Percentiles rank a stretch among this genome's conserved stretches.
Conservation (phyloP, 768 basidiomycete genomes). For the Suillus clintonianus region DNA sequence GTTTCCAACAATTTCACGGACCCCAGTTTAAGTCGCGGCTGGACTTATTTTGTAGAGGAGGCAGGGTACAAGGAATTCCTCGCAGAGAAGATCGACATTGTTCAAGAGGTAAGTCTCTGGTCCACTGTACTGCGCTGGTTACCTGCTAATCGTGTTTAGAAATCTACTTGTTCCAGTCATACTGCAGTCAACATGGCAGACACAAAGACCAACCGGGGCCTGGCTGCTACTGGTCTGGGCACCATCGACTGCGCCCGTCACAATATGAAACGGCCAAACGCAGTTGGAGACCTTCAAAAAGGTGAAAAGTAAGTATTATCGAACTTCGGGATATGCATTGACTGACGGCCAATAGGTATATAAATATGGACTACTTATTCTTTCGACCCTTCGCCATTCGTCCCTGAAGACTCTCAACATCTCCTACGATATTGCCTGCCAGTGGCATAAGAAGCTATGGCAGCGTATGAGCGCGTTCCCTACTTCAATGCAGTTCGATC, state of each 20-base stretch:
- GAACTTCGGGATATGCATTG: too few species aligned
- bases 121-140: too few species aligned
- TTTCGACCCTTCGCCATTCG: too few species aligned
- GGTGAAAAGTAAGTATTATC: conserved; percentile 13
- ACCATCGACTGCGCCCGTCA: conserved; percentile 13
- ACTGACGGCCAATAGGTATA: not conserved
- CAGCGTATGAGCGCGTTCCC: too few species aligned
- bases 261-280: conserved; percentile 11
- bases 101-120: conserved; percentile 19
- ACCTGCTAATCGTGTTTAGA: not conserved
- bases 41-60: conserved; percentile 28
- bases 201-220: not conserved
- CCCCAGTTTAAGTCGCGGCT: conserved; percentile 21
- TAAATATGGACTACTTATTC: conserved; percentile 21
- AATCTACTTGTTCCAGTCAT: not conserved
- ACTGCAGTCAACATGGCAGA: conserved; percentile 1
- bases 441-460: too few species aligned
- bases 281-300: conserved; percentile 14
- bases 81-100: not conserved
- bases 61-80: conserved; percentile 19
- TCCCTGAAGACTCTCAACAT: too few species aligned
- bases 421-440: too few species aligned
- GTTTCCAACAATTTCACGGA: conserved; percentile 15
- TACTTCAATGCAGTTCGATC: too few species aligned
- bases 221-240: conserved; percentile 12